Percentiles rank a stretch among this genome's conserved stretches.
These are phyloP conservation scores for Plenodomus lindquistii DNA, from an alignment of 2,329 filamentous ascomycete genomes.

Conservation along the genomic window DNA sequence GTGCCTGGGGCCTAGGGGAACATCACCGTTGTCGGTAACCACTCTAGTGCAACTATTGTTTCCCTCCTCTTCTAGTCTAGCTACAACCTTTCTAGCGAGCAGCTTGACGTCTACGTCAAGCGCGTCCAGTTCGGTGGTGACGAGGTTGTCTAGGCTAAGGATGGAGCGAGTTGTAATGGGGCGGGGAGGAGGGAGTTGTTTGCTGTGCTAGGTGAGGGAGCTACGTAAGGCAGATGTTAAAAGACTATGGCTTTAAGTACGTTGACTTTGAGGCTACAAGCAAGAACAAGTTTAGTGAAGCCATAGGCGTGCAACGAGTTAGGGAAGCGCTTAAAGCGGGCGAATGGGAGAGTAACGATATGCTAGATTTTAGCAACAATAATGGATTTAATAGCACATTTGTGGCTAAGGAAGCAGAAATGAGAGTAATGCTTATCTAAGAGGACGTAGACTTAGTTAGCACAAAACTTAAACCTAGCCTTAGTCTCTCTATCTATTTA, in stretches of 20 bases:
- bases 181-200: no score
- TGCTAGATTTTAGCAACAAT: slow-evolving; percentile 43
- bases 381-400: slow-evolving; percentile 39
- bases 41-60: slow-evolving; percentile 98
- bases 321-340: slow-evolving; percentile 63
- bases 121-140: slow-evolving; percentile 99
- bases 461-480: no score
- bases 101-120: slow-evolving; percentile 76
- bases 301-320: slow-evolving; percentile 58
- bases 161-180: no score
- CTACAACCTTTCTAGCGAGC: slow-evolving; percentile 81
- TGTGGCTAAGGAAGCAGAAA: slow-evolving; percentile 52
- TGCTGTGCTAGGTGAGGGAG: no score
- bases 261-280: slow-evolving; percentile 51
- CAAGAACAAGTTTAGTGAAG: slow-evolving; percentile 63
- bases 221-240: no score
- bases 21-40: slow-evolving; percentile 94
- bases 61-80: slow-evolving; percentile 94
- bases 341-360: slow-evolving; percentile 55
- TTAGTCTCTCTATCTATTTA: no score
- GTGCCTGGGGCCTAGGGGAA: slow-evolving; percentile 89
- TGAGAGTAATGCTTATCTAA: no score
- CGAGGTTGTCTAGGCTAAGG: slow-evolving; percentile 99
- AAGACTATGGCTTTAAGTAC: slow-evolving; percentile 55
- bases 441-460: no score